A percentile compares a stretch with the other conserved stretches of the same genome.
Evolutionary conservation across 768 basidiomycete genomes (phyloP).

Genomic region (Wakefieldia striispora): DNA sequence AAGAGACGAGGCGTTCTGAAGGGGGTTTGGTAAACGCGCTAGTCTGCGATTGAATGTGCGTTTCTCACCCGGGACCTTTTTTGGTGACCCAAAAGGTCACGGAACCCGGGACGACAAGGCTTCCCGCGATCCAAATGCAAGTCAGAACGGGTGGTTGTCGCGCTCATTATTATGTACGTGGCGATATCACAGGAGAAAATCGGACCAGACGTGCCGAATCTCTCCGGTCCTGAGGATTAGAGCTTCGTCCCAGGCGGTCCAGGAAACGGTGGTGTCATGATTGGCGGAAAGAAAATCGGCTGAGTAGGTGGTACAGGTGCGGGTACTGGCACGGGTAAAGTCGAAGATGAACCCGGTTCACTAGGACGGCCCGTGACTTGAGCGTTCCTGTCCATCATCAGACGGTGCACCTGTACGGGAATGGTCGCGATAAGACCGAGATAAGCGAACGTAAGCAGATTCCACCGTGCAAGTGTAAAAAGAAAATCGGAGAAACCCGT

Average conservation of each 20-base stretch:
- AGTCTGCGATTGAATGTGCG: constrained; percentile 1
- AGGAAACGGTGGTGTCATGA: constrained; percentile 31
- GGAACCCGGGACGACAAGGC: not conserved
- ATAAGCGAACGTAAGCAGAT: constrained; percentile 13
- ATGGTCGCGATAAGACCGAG: constrained; percentile 11
- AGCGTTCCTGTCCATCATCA: constrained; percentile 76
- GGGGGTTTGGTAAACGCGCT: no score
- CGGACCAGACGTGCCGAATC: constrained; percentile 1
- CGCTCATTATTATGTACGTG: constrained; percentile 23
- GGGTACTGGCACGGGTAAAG: constrained; percentile 22
- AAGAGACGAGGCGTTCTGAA: not conserved
- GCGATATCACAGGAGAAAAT: not conserved
- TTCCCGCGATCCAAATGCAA: constrained; percentile 9
- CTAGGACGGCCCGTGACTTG: constrained; percentile 47
- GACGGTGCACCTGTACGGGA: constrained; percentile 51
- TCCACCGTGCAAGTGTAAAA: constrained; percentile 4
- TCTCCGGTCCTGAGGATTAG: constrained; percentile 7
- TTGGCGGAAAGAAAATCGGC: constrained; percentile 27
- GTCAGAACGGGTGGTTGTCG: not conserved
- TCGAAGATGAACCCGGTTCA: constrained; percentile 17
- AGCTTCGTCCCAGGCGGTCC: constrained; percentile 32
- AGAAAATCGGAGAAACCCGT: constrained; percentile 6
- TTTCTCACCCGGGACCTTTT: no score
- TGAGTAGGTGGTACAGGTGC: constrained; percentile 20
- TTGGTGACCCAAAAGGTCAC: not conserved